These are phyloP conservation scores for Neonothopanus nambi DNA, from an alignment of 1,284 basidiomycete species.

Conservation along the genomic window DNA sequence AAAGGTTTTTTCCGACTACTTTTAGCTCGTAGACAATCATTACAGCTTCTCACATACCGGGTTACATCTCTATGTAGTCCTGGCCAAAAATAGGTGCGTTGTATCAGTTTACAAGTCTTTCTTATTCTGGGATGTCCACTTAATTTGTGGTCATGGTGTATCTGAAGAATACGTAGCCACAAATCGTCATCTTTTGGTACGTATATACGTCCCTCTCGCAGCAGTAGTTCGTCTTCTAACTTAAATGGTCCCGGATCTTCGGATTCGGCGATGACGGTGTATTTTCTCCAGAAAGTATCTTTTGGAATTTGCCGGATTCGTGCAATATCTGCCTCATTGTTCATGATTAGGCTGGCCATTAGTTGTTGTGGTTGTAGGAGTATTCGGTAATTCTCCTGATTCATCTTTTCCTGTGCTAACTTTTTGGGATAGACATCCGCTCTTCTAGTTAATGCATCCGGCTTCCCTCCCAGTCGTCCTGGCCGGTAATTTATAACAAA, in stretches of 20 bases:
- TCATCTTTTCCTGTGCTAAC: not conserved
- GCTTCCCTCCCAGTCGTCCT: constrained; percentile 4
- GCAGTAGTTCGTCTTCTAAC: too few relatives aligned
- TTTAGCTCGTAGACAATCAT: too few relatives aligned
- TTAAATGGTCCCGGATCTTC: too few relatives aligned
- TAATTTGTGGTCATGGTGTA: constrained; percentile 3
- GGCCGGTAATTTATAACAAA: constrained; percentile 4
- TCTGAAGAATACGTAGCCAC: not conserved
- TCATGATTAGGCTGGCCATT: too few relatives aligned
- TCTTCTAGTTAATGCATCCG: constrained; percentile 5
- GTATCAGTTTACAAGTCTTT: constrained; percentile 28
- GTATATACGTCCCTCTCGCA: constrained; percentile 5
- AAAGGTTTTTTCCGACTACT: too few relatives aligned
- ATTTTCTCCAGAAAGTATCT: not conserved
- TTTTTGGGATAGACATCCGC: constrained; percentile 5
- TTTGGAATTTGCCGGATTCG: not conserved
- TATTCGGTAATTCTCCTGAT: not conserved
- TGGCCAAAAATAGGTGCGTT: constrained; percentile 22
- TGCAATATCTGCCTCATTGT: not conserved
- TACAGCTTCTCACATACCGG: too few relatives aligned
- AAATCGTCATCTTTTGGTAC: constrained; percentile 3
- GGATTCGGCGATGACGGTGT: too few relatives aligned
- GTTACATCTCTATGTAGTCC: too few relatives aligned
- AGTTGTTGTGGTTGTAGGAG: constrained; percentile 3
- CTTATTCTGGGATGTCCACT: constrained; percentile 32